Base-by-base conservation (phyloP, 768 basidiomycete species). In the Mycena kentingensis region DNA sequence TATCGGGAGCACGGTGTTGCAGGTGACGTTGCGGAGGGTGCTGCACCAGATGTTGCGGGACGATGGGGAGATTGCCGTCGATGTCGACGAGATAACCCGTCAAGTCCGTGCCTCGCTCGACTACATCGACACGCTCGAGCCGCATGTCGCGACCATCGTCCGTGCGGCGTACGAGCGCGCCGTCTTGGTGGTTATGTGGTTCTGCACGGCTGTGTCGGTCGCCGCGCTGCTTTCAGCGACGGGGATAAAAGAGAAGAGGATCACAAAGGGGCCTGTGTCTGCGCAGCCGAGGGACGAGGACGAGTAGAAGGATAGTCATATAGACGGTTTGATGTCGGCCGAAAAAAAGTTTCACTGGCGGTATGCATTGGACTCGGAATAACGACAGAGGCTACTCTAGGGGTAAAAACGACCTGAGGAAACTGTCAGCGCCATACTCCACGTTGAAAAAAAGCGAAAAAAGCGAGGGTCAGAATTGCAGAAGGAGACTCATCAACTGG, bases 1-100 rank as follows among this genome's bases (percentile, higher is more conserved):
- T 0, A 64, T 81, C 0, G 79, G 79, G 4, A 83, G 81, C 46
- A 79, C 83, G 0, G 60, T 85, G n/a, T 67, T 82, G 0, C 83
- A 85, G 62, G 67, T 72, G 34, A 73, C 73, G 1, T 70, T 87
- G 13, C 73, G 82, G 1, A 68, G 63, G 12, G 65, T 70, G 15
- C 72, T 85, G 6, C 73, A 67, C 18, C 55, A 57, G 24, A 72
- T 69, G 27, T 68, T 85, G 1, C 65, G 73, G 3, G 75, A 77
- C 2, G 58, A 66, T 5, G 73, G 43, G 12, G 56, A 53, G n/a
- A n/a, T n/a, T n/a, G n/a, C n/a, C 16, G 58, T 67, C 26, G 64
- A 82, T 47, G 69, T 76, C 3, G 81, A 83, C n/a, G 78, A 83
- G 81, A 77, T 81, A 29, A 67, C 81, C 28, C 68, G 66, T 24